Evolutionary conservation across 75 land plant genomes (phyloP), one percentile per base, ranked within the genome.

Genomic region (Gnetum montanum): DNA sequence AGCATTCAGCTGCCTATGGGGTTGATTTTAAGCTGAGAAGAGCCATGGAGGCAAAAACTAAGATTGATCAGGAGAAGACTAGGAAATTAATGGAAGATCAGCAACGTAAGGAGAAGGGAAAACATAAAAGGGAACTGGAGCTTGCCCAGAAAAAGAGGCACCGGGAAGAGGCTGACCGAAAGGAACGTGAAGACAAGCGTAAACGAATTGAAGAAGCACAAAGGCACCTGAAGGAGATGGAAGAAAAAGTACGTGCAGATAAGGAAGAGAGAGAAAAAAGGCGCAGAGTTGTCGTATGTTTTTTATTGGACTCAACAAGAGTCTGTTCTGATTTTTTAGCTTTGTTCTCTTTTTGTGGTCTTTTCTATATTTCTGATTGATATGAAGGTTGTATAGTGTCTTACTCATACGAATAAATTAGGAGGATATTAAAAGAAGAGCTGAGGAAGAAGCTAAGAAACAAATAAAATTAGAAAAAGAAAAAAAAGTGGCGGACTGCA

Each of bases 121-220:
- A 70, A 61, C 80, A 72, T 73, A 95, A 74, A 61, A 95, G 74
- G 58, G 90, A 77, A 46, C 78, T 70, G 16, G 91, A 85, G 15
- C 35, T 67, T 59, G 79, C 73, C 37, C 71, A 66, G 30, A 86
- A 65, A 58, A 89, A 89, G 64, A 76, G 85, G 43, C 68, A 68
- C 41, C 71, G 82, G 52, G 95, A 92, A 57, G 88, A 75, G 27
- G 73, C 65, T 37, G 90, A 87, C 33, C 80, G 49, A 59, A 77
- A 69, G 65, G 82, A 80, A 36, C 78, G 79, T 28, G 82, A 77
- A 49, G 70, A 66, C 30, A 87, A 81, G 61, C 70, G 84, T 50
- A 83, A 63, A 69, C 67, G 78, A 33, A 54, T 74, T 34, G 87
- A 82, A 53, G 91, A 71, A 57, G 56, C 40, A 52, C 49, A 64